phyloP scores from a whole-genome alignment of 495 filamentous ascomycete genomes.

The Hypoxylon intermedium region DNA sequence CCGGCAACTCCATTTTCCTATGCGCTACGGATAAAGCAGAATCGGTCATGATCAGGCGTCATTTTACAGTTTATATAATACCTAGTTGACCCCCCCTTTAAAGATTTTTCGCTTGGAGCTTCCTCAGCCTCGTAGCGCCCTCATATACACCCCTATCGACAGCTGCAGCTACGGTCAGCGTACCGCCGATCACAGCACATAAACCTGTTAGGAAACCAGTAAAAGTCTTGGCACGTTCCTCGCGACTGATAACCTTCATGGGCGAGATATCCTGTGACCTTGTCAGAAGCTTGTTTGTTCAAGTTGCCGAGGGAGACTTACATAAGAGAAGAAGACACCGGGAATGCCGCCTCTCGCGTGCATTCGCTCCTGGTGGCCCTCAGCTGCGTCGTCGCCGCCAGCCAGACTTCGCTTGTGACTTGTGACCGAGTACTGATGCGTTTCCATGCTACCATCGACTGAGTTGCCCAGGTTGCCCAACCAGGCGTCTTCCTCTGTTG shows the following conservation, averaged over 20 bases:
- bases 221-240: slow-evolving; percentile 86
- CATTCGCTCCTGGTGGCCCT: slow-evolving; percentile 87
- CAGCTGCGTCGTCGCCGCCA: slow-evolving; percentile 80
- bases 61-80: slow-evolving; percentile 22
- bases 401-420: slow-evolving; percentile 86
- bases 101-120: slow-evolving; percentile 72
- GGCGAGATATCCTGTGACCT: slow-evolving; percentile 85
- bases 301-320: slow-evolving; percentile 52
- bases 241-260: slow-evolving; percentile 99
- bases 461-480: slow-evolving; percentile 70
- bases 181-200: slow-evolving; percentile 93
- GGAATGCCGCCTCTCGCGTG: slow-evolving; percentile 92
- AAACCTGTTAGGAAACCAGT: slow-evolving; percentile 90
- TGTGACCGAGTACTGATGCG: slow-evolving; percentile 97
- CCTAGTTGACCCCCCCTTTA: slow-evolving; percentile 1
- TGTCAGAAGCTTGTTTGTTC: not conserved
- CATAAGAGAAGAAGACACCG: slow-evolving; percentile 97
- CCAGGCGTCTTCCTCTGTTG: slow-evolving; percentile 60
- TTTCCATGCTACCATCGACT: slow-evolving; percentile 83
- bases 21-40: slow-evolving; percentile 15
- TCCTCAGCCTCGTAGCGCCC: slow-evolving; percentile 81
- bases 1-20: slow-evolving; percentile 32
- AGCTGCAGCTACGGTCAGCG: slow-evolving; percentile 92
- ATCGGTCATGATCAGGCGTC: slow-evolving; percentile 10
- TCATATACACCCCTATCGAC: slow-evolving; percentile 92